These are phyloP conservation scores for Vigna mungo DNA, from an alignment of 306 rosid species.

Conservation along the genomic window DNA sequence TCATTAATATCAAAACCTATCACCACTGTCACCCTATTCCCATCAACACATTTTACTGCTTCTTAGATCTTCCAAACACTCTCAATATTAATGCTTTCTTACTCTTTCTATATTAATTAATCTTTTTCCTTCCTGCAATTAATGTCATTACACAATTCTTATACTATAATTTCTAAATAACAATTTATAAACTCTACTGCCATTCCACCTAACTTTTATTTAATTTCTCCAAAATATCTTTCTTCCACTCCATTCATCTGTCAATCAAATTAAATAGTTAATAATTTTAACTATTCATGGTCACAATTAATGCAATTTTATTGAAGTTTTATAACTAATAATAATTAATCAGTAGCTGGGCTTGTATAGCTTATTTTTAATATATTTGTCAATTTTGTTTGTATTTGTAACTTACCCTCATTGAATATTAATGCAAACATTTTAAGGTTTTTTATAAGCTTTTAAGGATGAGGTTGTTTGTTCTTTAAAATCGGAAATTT, in stretches of 20 bases:
- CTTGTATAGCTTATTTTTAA: neutral
- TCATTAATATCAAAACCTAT: constrained; percentile 37
- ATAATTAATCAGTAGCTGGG: neutral
- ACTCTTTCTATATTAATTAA: neutral
- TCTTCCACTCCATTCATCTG: neutral
- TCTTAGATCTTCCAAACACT: constrained; percentile 8
- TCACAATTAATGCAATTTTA: neutral
- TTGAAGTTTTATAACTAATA: neutral
- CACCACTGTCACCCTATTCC: neutral
- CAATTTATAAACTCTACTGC: too few relatives aligned
- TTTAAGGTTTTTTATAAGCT: neutral
- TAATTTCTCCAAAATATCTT: neutral
- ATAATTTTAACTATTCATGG: neutral
- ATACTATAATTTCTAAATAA: neutral
- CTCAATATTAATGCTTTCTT: neutral
- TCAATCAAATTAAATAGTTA: neutral
- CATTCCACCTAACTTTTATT: neutral
- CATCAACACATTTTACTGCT: constrained; percentile 21
- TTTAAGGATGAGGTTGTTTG: neutral
- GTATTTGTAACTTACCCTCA: neutral
- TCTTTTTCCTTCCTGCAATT: constrained; percentile 4
- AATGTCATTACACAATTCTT: neutral
- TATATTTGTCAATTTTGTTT: neutral
- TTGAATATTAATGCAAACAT: neutral
- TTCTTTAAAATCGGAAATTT: neutral